phyloP scores from a whole-genome alignment of 2,329 filamentous ascomycete genomes.

The Penicillium sp. region DNA sequence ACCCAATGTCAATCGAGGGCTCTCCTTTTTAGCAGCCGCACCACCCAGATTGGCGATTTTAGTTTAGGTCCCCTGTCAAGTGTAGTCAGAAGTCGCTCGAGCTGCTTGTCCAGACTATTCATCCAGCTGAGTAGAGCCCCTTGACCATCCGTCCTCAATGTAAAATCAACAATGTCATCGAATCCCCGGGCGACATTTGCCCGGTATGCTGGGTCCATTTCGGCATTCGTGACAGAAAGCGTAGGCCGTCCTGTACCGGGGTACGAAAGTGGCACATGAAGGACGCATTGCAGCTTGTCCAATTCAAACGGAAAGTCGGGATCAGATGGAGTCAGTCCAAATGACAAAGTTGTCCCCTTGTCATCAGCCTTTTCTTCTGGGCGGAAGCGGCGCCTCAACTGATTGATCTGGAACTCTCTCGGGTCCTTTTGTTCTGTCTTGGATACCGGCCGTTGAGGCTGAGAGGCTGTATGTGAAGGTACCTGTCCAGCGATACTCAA shows the following conservation, averaged over 20 bases:
- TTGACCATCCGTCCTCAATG: constrained; percentile 39
- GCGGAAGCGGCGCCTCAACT: constrained; percentile 63
- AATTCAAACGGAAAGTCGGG: constrained; percentile 80
- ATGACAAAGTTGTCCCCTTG: constrained; percentile 55
- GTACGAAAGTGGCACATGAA: constrained; percentile 61
- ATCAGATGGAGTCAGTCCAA: constrained; percentile 67
- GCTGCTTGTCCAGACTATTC: constrained; percentile 65
- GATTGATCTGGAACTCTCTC: constrained; percentile 67
- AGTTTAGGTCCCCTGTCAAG: constrained; percentile 67
- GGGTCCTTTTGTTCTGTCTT: constrained; percentile 61
- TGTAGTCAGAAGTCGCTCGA: constrained; percentile 65
- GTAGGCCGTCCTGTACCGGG: constrained; percentile 52
- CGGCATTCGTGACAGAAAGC: constrained; percentile 62
- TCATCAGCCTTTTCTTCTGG: constrained; percentile 45
- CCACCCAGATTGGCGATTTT: constrained; percentile 56
- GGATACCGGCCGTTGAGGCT: constrained; percentile 61
- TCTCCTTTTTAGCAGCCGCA: constrained; percentile 26
- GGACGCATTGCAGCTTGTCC: constrained; percentile 60
- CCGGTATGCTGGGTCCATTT: constrained; percentile 66
- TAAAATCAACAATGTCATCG: constrained; percentile 55
- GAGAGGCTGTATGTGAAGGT: constrained; percentile 27
- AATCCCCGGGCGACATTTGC: constrained; percentile 74
- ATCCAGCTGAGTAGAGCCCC: constrained; percentile 60
- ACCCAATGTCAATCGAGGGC: constrained; percentile 3
- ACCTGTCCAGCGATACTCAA: constrained; percentile 28